phyloP scores from a whole-genome alignment of 2,329 filamentous ascomycete species.

The Chaetomiaceae sp. region DNA sequence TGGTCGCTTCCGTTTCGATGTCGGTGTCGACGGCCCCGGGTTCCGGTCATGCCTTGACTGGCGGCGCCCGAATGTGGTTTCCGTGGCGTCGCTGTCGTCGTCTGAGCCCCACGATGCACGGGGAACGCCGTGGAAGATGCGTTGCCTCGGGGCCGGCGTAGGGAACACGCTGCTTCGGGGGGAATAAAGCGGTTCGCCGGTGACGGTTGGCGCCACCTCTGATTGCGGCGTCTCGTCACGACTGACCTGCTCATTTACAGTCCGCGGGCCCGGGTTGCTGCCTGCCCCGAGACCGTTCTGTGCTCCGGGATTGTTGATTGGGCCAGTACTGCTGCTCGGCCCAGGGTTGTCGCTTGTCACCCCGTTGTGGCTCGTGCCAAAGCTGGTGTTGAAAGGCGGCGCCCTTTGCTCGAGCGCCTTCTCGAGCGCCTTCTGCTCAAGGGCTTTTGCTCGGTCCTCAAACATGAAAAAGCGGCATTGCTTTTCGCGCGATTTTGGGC shows the following conservation, averaged over 20 bases:
- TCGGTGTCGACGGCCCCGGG: neutral
- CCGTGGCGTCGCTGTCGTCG: constrained; percentile 2
- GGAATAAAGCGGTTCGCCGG: constrained; percentile 1
- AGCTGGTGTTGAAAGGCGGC: neutral
- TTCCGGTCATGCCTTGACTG: neutral
- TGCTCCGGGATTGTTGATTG: too few relatives aligned
- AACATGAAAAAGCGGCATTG: constrained; percentile 45
- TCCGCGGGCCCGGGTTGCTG: neutral
- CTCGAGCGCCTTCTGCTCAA: constrained; percentile 26
- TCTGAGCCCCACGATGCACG: neutral
- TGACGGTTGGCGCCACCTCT: constrained; percentile 15
- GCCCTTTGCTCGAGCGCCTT: neutral
- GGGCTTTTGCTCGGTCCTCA: constrained; percentile 36
- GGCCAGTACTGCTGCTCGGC: neutral
- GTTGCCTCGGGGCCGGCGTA: constrained; percentile 3
- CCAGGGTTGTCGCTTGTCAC: neutral
- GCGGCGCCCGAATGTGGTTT: neutral
- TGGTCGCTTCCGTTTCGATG: constrained; percentile 31
- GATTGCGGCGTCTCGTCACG: constrained; percentile 1
- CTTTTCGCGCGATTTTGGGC: constrained; percentile 29
- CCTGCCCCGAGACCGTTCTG: neutral
- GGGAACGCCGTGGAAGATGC: constrained; percentile 12
- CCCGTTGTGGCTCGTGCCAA: neutral
- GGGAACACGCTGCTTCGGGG: constrained; percentile 22
- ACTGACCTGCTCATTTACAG: neutral